Evolutionary conservation across 1,284 basidiomycete genomes (phyloP), one percentile per base, ranked within the genome.

Genomic region (Cystobasidium sp.): DNA sequence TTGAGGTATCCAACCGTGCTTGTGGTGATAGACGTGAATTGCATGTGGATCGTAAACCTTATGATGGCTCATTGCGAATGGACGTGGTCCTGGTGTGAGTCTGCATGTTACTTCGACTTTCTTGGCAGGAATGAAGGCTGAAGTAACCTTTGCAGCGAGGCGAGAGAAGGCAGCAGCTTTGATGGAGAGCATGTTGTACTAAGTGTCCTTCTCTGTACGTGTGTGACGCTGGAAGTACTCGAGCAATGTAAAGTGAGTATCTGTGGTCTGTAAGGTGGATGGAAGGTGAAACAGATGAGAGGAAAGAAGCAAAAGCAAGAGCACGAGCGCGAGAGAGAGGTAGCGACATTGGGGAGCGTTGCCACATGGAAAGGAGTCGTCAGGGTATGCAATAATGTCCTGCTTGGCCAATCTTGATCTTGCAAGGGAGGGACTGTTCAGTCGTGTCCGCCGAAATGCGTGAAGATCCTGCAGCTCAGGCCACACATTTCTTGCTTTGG

Each of bases 11-110:
- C 56, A 59, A 18, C 37, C 56, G 39, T 59, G 37, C 18, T 59
- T 41, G 56, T 39, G 37, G 39, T 59, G 56, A n/a, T 59, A 59
- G 31, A 59, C 56, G 20, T 41, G 56, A 41, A 59, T 39, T 41
- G 31, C 18, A 41, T 41, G 9, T 41, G 18, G 10, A n/a, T 59
- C 56, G n/a, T 41, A 59, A 1, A 59, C 37, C 41, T 59, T 22
- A n/a, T 41, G 43, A 22, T 59, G 37, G 39, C 12, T 41, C 39
- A 59, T 59, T 59, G 56, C 39, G 39, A 59, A 41, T 18, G 31
- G 56, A n/a, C 56, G 8, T 41, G 56, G 56, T 6, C 39, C 56
- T 6, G 53, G 53, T 56, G 53, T 16, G 10, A 56, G 53, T 56
- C 39, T 59, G 56, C 56, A 59, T n/a, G 7, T 18, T 7, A 41